Evolutionary conservation across 1,284 basidiomycete genomes (phyloP).

Genomic region (Ceratobasidium sp.): DNA sequence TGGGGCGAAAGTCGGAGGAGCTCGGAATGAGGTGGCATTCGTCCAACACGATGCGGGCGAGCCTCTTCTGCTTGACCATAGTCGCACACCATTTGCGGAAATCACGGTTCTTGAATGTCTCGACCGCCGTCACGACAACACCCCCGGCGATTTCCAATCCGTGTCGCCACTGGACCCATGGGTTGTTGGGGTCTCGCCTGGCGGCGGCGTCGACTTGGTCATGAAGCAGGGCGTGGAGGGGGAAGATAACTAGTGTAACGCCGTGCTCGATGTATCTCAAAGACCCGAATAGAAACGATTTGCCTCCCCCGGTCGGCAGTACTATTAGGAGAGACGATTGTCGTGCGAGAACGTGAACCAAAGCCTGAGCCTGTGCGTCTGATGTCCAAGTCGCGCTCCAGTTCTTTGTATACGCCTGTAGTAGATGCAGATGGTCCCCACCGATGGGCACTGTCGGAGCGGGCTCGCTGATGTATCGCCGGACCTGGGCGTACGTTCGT

Average conservation of each 20-base stretch:
- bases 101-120: no score
- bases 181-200: not conserved
- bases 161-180: not conserved
- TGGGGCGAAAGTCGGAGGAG: no score
- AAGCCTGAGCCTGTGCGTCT: not conserved
- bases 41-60: conserved; percentile 22
- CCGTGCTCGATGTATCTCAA: not conserved
- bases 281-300: conserved; percentile 15
- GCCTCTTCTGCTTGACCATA: no score
- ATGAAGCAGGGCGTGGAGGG: not conserved
- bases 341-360: not conserved
- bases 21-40: not conserved
- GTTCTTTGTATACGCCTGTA: not conserved
- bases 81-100: not conserved
- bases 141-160: not conserved
- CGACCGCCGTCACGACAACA: not conserved
- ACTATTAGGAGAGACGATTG: not conserved
- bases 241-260: conserved; percentile 15
- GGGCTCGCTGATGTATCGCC: no score
- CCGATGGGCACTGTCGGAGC: no score
- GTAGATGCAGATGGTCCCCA: no score
- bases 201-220: not conserved
- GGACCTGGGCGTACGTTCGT: no score
- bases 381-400: not conserved
- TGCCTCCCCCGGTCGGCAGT: conserved; percentile 10